Evolutionary conservation across 179 eudicot species (phyloP).

Genomic region (Nepenthes alata): DNA sequence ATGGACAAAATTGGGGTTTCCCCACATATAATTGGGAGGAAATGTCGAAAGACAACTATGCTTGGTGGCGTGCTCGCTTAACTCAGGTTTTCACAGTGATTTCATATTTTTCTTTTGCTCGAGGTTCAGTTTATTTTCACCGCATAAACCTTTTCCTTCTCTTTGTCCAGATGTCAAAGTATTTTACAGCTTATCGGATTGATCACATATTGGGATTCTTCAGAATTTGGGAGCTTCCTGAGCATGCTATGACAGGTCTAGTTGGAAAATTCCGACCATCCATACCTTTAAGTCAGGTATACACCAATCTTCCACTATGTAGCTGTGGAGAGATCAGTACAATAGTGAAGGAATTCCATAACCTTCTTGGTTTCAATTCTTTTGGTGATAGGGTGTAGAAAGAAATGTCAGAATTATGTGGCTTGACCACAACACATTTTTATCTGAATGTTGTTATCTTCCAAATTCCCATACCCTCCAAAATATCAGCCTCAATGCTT

Average conservation of each 20-base stretch:
- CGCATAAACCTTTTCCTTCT: neutral
- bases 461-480: too few species aligned
- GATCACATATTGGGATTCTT: constrained; percentile 97
- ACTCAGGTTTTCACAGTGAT: constrained; percentile 49
- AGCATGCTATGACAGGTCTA: constrained; percentile 84
- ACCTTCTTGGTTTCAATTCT: too few species aligned
- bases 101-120: neutral
- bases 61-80: constrained; percentile 94
- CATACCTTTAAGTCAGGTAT: constrained; percentile 83
- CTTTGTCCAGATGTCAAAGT: constrained; percentile 70
- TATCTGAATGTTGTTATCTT: too few species aligned
- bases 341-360: too few species aligned
- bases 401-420: too few species aligned
- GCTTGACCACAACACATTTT: too few species aligned
- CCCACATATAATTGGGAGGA: constrained; percentile 99
- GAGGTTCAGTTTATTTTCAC: neutral
- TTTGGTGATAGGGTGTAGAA: too few species aligned
- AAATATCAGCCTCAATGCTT: too few species aligned
- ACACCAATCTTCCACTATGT: too few species aligned
- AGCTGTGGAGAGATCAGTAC: too few species aligned
- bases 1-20: constrained; percentile 98
- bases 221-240: constrained; percentile 99
- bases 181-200: constrained; percentile 90
- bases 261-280: constrained; percentile 97
- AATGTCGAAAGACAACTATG: constrained; percentile 97